These are phyloP conservation scores for Glomus cerebriforme DNA, from an alignment of 192 early-diverging fungal species.

Conservation along the genomic window DNA sequence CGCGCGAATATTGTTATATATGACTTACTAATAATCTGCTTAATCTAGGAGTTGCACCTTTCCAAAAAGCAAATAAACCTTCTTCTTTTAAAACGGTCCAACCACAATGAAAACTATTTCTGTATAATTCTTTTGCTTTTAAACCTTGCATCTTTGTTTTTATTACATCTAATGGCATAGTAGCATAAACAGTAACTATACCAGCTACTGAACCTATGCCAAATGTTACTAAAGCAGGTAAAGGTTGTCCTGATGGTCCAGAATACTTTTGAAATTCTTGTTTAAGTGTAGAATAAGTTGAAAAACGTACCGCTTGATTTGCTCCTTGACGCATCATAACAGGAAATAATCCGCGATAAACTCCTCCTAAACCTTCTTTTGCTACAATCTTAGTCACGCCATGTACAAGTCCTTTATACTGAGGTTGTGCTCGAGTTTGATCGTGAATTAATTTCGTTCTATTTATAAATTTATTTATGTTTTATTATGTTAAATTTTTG, in stretches of 20 bases:
- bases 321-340: conserved; percentile 96
- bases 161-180: conserved; percentile 97
- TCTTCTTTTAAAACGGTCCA: conserved; percentile 72
- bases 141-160: conserved; percentile 97
- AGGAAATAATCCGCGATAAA: conserved; percentile 88
- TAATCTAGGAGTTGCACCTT: conserved; percentile 89
- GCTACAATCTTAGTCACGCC: conserved; percentile 55
- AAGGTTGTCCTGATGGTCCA: conserved; percentile 34
- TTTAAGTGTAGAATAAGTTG: conserved; percentile 80
- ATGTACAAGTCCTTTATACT: conserved; percentile 80
- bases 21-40: conserved; percentile 77
- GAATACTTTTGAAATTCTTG: conserved; percentile 41
- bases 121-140: conserved; percentile 68
- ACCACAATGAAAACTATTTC: conserved; percentile 72
- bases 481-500: too few relatives aligned
- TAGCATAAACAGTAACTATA: conserved; percentile 91
- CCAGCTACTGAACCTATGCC: conserved; percentile 83
- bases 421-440: conserved; percentile 68
- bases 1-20: conserved; percentile 21
- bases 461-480: background rate
- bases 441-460: conserved; percentile 96
- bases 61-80: conserved; percentile 88
- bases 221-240: conserved; percentile 65
- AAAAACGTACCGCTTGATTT: conserved; percentile 91
- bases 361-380: conserved; percentile 74